Percentiles rank a stretch among this genome's conserved stretches.
Conservation (phyloP, 371 early-diverging fungal species). For the Encephalitozoon romaleae region DNA sequence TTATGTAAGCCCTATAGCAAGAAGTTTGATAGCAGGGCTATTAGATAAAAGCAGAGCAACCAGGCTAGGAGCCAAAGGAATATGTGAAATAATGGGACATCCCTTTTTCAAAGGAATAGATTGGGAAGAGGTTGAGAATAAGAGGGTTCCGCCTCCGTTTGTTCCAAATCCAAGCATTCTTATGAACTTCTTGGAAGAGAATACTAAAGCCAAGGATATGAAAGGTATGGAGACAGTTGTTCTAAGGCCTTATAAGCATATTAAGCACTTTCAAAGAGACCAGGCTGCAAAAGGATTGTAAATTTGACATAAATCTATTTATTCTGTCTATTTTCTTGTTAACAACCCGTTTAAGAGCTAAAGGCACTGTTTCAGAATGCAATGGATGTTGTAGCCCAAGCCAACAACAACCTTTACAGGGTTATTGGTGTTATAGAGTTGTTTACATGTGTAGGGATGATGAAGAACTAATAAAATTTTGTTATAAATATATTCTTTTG, state of each 20-base stretch:
- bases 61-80: slow-evolving; percentile 67
- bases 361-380: too few species aligned
- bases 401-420: too few species aligned
- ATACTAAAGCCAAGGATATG: neutral
- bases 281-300: neutral
- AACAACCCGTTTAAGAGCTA: too few species aligned
- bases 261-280: neutral
- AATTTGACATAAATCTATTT: neutral
- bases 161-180: slow-evolving; percentile 64
- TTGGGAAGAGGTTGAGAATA: slow-evolving; percentile 73
- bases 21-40: slow-evolving; percentile 59
- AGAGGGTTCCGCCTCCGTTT: slow-evolving; percentile 71
- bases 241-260: neutral
- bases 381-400: too few species aligned
- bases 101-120: slow-evolving; percentile 72
- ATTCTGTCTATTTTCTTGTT: too few species aligned
- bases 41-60: slow-evolving; percentile 67
- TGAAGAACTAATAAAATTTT: neutral
- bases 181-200: neutral
- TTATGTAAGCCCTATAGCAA: slow-evolving; percentile 71
- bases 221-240: neutral
- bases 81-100: slow-evolving; percentile 69
- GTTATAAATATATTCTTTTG: slow-evolving; percentile 5
- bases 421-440: too few species aligned
- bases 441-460: too few species aligned